These are phyloP conservation scores for Pseudopithomyces maydicus DNA, from an alignment of 2,329 filamentous ascomycete species.

Conservation along the genomic window DNA sequence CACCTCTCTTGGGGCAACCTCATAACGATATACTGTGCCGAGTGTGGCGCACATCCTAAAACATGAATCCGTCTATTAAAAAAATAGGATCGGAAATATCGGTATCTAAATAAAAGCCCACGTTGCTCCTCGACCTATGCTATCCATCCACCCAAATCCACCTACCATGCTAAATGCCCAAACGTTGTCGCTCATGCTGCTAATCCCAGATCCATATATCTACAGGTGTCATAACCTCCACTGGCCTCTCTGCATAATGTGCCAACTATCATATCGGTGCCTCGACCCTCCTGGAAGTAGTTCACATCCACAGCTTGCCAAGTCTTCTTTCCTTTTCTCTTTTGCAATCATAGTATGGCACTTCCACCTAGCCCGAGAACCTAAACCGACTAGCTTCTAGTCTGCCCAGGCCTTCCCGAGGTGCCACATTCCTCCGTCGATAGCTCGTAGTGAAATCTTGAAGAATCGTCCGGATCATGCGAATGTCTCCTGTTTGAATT, in stretches of 20 bases:
- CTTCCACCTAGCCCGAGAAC: conserved; percentile 57
- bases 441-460: conserved; percentile 98
- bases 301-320: not conserved
- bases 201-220: conserved; percentile 7
- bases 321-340: not conserved
- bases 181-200: conserved; percentile 5
- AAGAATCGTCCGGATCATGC: conserved; percentile 81
- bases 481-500: conserved; percentile 69
- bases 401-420: conserved; percentile 84
- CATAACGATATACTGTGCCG: too few species aligned
- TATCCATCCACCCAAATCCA: conserved; percentile 1
- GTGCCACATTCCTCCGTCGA: conserved; percentile 91
- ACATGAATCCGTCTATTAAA: not conserved
- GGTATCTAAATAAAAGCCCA: conserved; percentile 6
- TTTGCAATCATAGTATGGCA: not conserved
- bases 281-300: not conserved
- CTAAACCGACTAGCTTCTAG: conserved; percentile 87
- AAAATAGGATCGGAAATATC: conserved; percentile 1
- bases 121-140: conserved; percentile 5
- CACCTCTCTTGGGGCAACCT: too few species aligned
- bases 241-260: not conserved
- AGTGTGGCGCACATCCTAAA: too few species aligned
- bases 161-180: conserved; percentile 8
- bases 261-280: not conserved
- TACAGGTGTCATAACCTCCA: conserved; percentile 5